Evolutionary conservation across 768 basidiomycete genomes (phyloP).

Genomic region (Tephrocybe rancida): DNA sequence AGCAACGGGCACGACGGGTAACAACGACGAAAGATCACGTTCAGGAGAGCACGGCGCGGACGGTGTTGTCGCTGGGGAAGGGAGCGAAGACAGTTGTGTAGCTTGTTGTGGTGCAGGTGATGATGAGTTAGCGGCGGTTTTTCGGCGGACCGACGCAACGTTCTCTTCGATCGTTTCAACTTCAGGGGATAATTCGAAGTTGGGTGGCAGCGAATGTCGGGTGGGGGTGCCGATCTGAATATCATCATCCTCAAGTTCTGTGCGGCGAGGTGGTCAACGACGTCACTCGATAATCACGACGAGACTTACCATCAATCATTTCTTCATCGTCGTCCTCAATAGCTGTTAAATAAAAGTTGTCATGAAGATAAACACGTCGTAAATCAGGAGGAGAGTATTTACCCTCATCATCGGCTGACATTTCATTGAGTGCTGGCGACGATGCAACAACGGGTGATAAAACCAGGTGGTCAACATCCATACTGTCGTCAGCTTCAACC

Average conservation of each 20-base stretch:
- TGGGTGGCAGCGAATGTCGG: no score
- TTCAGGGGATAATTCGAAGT: background rate
- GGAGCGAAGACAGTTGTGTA: constrained; percentile 2
- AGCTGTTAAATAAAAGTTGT: background rate
- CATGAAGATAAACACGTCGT: background rate
- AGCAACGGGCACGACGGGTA: background rate
- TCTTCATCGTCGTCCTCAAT: background rate
- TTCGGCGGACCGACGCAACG: constrained; percentile 6
- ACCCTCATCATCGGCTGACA: constrained; percentile 1
- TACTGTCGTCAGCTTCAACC: background rate
- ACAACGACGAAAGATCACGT: background rate
- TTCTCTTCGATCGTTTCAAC: background rate
- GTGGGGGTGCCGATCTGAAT: no score
- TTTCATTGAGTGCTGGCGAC: background rate
- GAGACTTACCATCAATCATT: background rate
- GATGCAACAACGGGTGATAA: background rate
- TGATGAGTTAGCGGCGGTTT: background rate
- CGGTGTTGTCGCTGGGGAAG: constrained; percentile 1
- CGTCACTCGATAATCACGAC: background rate
- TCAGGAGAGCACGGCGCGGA: constrained; percentile 1
- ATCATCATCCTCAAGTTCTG: background rate
- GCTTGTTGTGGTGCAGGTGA: background rate
- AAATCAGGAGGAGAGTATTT: background rate
- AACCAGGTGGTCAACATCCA: background rate
- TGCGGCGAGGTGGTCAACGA: background rate